Base-by-base conservation (phyloP, 345 rosid genomes). In the Geranium rotundifolium region DNA sequence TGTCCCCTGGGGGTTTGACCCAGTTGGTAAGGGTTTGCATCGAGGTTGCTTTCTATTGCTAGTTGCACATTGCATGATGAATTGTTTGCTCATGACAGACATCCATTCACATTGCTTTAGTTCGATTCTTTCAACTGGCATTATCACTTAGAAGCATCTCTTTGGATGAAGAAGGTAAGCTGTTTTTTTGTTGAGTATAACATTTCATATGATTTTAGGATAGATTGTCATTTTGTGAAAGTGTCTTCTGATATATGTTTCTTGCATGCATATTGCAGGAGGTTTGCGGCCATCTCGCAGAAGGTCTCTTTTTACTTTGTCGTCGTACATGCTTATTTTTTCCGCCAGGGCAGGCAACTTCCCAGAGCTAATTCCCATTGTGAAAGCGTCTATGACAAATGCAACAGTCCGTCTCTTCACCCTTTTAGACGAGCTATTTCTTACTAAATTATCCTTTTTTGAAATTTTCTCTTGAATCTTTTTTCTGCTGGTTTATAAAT, bases 301-400 rank as follows among this genome's bases (percentile, higher is more conserved):
- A 78, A 84, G 95, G 78, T 89, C 95, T 16, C 82, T 87, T 71
- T 89, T 80, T 75, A 89, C 96, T 29, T 77, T 92, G 79, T 85
- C 98, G 54, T 82, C 95, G 10, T 87, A 73, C 85, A 79, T 92
- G 91, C 92, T 92, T 68, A 81, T 92, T 65, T 87, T 89, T 62
- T 77, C 88, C 55, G 95, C 98, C 59, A 81, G 79, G 82, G 86
- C 89, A 39, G 89, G 89, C 72, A 74, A 72, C 78, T 71, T 92
- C 61, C 79, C 67, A 20, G 90, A 84, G 76, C 67, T 92, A 70
- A 84, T 89, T 77, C 83, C 89, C 69, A 16, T 76, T 61, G 76
- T 92, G 50, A 85, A 85, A 82, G 82, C 82, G 66, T 79, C 81
- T 67, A 71, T 89, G 65, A 87, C 85, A 30, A 75, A 80, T 67